A percentile compares a stretch with the other conserved stretches of the same genome.
These are phyloP conservation scores for Teunomyces funiuensis DNA, from an alignment of 805 yeast genomes.

Conservation along the genomic window DNA sequence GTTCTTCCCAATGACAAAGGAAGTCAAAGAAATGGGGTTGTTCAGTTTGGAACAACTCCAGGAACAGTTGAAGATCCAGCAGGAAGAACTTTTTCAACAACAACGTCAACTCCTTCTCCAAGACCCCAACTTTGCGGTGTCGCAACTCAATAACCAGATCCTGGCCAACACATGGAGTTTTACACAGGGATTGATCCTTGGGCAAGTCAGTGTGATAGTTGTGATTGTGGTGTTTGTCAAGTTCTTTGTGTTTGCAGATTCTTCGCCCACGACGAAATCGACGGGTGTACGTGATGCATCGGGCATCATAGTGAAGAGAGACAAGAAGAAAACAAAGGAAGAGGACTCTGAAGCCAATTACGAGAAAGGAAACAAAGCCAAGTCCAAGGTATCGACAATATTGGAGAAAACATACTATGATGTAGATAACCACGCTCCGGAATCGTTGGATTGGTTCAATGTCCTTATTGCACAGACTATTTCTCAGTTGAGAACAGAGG, in stretches of 20 bases:
- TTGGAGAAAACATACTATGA: conserved; percentile 91
- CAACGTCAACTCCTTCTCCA: conserved; percentile 24
- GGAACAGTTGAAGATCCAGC: conserved; percentile 28
- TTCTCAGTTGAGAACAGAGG: conserved; percentile 86
- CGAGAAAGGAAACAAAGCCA: conserved; percentile 10
- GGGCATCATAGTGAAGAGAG: conserved; percentile 34
- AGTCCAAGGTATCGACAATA: conserved; percentile 42
- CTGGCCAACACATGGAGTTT: conserved; percentile 55
- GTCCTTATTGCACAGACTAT: conserved; percentile 90
- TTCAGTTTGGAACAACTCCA: conserved; percentile 20
- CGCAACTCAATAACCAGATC: conserved; percentile 11
- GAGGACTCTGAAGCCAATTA: conserved; percentile 3
- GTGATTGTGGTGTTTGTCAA: conserved; percentile 64
- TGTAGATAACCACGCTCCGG: conserved; percentile 82
- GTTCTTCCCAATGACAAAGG: conserved; percentile 4
- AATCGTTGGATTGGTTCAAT: conserved; percentile 95
- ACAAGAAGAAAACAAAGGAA: conserved; percentile 21
- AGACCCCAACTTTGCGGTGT: conserved; percentile 10
- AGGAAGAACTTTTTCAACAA: conserved; percentile 28
- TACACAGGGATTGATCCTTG: conserved; percentile 71
- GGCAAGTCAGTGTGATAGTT: conserved; percentile 70
- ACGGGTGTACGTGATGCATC: conserved; percentile 26
- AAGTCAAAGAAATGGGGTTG: conserved; percentile 10
- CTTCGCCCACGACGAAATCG: conserved; percentile 41
- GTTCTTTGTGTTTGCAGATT: conserved; percentile 75